Evolutionary conservation across 2,329 filamentous ascomycete genomes (phyloP).

Genomic region (Nigrospora sphaerica): DNA sequence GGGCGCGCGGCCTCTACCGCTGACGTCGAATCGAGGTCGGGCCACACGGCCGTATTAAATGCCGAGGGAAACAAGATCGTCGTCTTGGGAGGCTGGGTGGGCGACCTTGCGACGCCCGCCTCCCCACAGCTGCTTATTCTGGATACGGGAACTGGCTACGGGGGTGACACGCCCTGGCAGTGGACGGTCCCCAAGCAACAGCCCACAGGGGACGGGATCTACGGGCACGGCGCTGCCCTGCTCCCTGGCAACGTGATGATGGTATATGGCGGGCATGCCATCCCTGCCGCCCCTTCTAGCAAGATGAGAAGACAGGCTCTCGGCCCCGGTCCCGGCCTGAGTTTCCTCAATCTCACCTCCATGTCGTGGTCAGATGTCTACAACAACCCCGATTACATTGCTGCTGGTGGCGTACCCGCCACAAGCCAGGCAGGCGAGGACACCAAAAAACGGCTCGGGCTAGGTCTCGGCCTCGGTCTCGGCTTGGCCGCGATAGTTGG

Average conservation of each 20-base stretch:
- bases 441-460: constrained; percentile 40
- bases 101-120: constrained; percentile 67
- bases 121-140: constrained; percentile 75
- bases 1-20: constrained; percentile 24
- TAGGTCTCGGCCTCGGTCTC: constrained; percentile 60
- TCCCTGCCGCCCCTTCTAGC: constrained; percentile 24
- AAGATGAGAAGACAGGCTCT: constrained; percentile 24
- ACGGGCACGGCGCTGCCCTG: constrained; percentile 56
- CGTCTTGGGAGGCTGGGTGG: constrained; percentile 88
- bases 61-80: constrained; percentile 73
- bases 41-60: constrained; percentile 77
- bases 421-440: constrained; percentile 5
- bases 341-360: constrained; percentile 52
- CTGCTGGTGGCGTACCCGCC: constrained; percentile 9
- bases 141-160: constrained; percentile 67
- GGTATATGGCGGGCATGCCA: constrained; percentile 56
- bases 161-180: constrained; percentile 61
- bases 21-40: constrained; percentile 71
- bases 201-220: constrained; percentile 40
- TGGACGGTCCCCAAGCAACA: constrained; percentile 58
- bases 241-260: constrained; percentile 63
- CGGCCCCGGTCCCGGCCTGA: constrained; percentile 14
- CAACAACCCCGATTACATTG: constrained; percentile 31
- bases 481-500: constrained; percentile 47
- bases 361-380: constrained; percentile 46